These are phyloP conservation scores for Coix lacrymajobi DNA, from an alignment of 176 grass and related monocot genomes.

Conservation along the genomic window DNA sequence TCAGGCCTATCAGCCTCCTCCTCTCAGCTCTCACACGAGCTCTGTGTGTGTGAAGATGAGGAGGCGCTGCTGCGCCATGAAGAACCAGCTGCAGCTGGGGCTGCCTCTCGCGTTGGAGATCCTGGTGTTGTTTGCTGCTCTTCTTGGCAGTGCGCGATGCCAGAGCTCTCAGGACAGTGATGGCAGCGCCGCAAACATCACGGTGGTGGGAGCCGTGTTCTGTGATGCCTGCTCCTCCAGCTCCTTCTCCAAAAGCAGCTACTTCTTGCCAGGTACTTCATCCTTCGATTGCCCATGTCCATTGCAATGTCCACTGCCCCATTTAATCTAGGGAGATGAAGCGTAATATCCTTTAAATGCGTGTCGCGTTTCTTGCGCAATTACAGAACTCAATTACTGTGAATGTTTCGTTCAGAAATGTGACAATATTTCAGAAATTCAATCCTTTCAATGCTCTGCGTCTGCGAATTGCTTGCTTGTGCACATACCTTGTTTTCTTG, in stretches of 20 bases:
- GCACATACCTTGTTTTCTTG: not conserved
- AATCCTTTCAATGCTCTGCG: not conserved
- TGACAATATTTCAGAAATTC: not conserved
- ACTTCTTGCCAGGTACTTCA: slow-evolving; percentile 72
- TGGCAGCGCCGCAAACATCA: slow-evolving; percentile 43
- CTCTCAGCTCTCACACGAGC: slow-evolving; percentile 15
- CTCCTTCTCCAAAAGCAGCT: slow-evolving; percentile 79
- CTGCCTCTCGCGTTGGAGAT: not conserved
- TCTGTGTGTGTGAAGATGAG: not conserved
- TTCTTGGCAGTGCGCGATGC: slow-evolving; percentile 20
- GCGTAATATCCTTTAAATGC: not conserved
- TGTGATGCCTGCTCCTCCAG: slow-evolving; percentile 80
- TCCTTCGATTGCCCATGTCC: not conserved
- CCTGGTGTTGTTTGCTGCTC: slow-evolving; percentile 4
- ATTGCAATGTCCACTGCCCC: not conserved
- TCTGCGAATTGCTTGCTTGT: not conserved
- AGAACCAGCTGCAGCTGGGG: not conserved
- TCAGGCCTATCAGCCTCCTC: not conserved
- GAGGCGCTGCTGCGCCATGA: not conserved
- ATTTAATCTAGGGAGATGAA: not conserved
- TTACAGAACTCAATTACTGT: not conserved
- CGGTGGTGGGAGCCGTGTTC: slow-evolving; percentile 78
- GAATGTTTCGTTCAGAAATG: not conserved
- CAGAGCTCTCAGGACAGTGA: slow-evolving; percentile 10
- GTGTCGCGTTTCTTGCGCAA: not conserved